phyloP scores from a whole-genome alignment of 2,329 filamentous ascomycete species.

The Aplosporella prunicola region DNA sequence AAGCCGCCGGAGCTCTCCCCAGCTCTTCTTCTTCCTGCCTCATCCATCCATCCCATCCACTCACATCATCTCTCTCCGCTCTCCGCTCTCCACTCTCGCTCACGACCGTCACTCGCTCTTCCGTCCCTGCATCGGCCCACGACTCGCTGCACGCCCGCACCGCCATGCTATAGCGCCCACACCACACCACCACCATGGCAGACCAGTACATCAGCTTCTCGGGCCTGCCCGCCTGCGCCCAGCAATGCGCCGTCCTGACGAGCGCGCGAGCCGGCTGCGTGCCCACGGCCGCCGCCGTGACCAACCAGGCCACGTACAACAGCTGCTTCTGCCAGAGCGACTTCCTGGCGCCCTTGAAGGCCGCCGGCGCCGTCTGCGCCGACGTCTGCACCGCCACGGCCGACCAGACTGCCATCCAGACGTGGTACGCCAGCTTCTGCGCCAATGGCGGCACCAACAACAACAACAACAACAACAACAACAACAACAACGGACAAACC shows the following conservation, averaged over 20 bases:
- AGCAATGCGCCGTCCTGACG: constrained; percentile 23
- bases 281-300: constrained; percentile 44
- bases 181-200: too few species aligned
- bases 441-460: constrained; percentile 24
- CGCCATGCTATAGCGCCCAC: too few species aligned
- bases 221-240: constrained; percentile 28
- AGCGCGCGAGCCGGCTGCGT: constrained; percentile 61
- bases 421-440: constrained; percentile 64
- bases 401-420: constrained; percentile 50
- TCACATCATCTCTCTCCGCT: too few species aligned
- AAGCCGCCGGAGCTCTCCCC: too few species aligned
- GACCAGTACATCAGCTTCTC: constrained; percentile 18
- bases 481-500: constrained; percentile 12
- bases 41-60: too few species aligned
- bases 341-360: constrained; percentile 49
- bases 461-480: constrained; percentile 15
- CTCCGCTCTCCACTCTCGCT: too few species aligned
- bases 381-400: constrained; percentile 43
- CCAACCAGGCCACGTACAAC: constrained; percentile 47
- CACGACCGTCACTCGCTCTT: too few species aligned
- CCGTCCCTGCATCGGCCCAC: too few species aligned
- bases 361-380: constrained; percentile 51
- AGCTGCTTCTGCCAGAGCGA: constrained; percentile 65
- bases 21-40: too few species aligned
- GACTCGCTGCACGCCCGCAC: too few species aligned